Conservation (phyloP, 306 rosid genomes). For the Biancaea sappan region DNA sequence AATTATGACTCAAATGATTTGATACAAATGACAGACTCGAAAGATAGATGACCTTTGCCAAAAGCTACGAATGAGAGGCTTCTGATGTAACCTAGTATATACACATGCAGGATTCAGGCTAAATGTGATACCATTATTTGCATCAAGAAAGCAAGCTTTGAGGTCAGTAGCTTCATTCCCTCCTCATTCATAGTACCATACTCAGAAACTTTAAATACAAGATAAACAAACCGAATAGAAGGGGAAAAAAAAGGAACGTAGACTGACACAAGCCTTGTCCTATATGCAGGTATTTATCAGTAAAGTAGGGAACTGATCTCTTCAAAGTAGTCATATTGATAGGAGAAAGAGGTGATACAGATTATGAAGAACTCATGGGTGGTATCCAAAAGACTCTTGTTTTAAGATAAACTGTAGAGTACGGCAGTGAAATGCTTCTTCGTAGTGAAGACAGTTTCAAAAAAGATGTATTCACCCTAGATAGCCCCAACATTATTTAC, state of each 20-base stretch:
- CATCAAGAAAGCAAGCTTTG: conserved; percentile 77
- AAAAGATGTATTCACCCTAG: conserved; percentile 48
- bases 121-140: conserved; percentile 68
- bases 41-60: conserved; percentile 61
- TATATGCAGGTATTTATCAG: conserved; percentile 66
- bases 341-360: conserved; percentile 84
- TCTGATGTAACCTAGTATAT: conserved; percentile 75
- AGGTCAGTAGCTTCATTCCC: conserved; percentile 49
- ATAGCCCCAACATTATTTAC: conserved; percentile 58
- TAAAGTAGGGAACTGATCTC: conserved; percentile 80
- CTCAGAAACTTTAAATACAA: neutral
- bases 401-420: conserved; percentile 55
- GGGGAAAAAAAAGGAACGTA: no score
- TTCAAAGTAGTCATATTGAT: conserved; percentile 60
- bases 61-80: conserved; percentile 78
- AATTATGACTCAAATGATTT: conserved; percentile 5
- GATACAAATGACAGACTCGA: conserved; percentile 46
- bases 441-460: conserved; percentile 53
- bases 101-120: conserved; percentile 63
- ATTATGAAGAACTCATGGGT: conserved; percentile 63
- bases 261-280: conserved; percentile 22
- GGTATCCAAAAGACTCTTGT: conserved; percentile 75
- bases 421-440: conserved; percentile 67
- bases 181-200: neutral
- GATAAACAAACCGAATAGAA: neutral